phyloP scores from a whole-genome alignment of 1,139 yeast species.

The Lizanozyma gosingica region DNA sequence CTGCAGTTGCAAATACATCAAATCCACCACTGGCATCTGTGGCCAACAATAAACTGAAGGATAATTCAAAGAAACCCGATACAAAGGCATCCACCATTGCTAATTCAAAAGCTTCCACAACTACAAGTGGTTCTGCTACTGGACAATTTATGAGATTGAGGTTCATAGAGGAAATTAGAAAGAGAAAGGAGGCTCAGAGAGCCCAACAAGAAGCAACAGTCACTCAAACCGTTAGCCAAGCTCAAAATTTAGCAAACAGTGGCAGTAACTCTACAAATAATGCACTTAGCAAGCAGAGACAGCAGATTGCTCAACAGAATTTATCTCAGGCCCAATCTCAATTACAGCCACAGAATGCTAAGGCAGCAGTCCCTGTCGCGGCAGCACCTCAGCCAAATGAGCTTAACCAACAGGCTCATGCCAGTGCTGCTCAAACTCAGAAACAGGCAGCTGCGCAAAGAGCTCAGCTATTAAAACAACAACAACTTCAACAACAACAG shows the following conservation, averaged over 20 bases:
- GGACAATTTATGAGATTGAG: conserved; percentile 42
- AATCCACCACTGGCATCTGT: background rate
- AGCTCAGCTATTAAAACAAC: conserved; percentile 5
- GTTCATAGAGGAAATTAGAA: conserved; percentile 39
- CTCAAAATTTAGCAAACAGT: conserved; percentile 1
- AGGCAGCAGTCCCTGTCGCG: conserved; percentile 5
- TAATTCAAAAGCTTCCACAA: conserved; percentile 6
- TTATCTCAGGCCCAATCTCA: background rate
- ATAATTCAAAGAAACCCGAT: background rate
- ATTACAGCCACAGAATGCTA: conserved; percentile 5
- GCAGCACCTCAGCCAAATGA: conserved; percentile 6
- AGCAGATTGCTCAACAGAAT: background rate
- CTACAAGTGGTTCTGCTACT: conserved; percentile 18
- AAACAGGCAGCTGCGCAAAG: conserved; percentile 9
- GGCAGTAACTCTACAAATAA: background rate
- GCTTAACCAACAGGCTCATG: conserved; percentile 4
- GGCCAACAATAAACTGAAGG: background rate
- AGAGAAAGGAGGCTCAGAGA: conserved; percentile 36
- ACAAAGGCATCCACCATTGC: background rate
- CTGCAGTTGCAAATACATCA: conserved; percentile 12
- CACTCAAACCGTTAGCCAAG: conserved; percentile 12
- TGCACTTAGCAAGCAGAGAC: conserved; percentile 3
- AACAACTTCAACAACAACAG: conserved; percentile 10
- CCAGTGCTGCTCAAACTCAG: conserved; percentile 5
- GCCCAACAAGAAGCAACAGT: conserved; percentile 32